phyloP scores from a whole-genome alignment of 495 filamentous ascomycete genomes.

The Penicillium canescens region DNA sequence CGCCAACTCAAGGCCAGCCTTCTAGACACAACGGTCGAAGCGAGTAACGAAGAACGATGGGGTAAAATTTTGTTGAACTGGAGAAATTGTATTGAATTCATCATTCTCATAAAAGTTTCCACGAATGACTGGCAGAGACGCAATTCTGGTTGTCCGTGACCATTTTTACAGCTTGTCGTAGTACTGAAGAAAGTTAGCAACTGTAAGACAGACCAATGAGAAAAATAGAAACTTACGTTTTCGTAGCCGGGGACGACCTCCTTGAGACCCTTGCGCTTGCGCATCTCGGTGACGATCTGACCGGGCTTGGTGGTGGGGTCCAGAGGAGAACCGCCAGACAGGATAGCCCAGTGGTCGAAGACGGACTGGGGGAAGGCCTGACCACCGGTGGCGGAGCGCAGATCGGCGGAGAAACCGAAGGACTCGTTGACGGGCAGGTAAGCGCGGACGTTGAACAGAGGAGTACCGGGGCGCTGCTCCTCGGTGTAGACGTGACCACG shows the following conservation, averaged over 20 bases:
- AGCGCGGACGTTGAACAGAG: constrained; percentile 99
- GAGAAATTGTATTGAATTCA: constrained; percentile 52
- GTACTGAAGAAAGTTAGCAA: constrained; percentile 74
- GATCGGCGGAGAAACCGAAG: constrained; percentile 98
- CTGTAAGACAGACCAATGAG: background rate
- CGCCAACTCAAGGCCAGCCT: background rate
- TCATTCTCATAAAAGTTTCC: constrained; percentile 52
- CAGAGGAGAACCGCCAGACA: constrained; percentile 91
- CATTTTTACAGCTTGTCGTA: constrained; percentile 94
- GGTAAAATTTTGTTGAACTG: constrained; percentile 37
- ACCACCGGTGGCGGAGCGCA: constrained; percentile 87
- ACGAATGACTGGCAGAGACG: constrained; percentile 33
- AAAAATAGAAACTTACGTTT: constrained; percentile 70
- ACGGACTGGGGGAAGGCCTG: constrained; percentile 99
- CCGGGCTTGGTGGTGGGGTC: constrained; percentile 85
- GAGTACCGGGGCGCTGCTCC: constrained; percentile 97
- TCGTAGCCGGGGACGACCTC: constrained; percentile 82
- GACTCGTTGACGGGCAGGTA: constrained; percentile 99
- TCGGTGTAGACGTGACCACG: constrained; percentile 99
- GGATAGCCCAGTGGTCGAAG: constrained; percentile 97
- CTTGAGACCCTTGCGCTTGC: constrained; percentile 99
- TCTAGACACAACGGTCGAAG: constrained; percentile 22
- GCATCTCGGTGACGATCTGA: constrained; percentile 80
- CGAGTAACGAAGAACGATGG: constrained; percentile 17
- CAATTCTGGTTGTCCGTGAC: constrained; percentile 37